Conservation (phyloP, 768 basidiomycete species). For the Leccinum aurantiacum region DNA sequence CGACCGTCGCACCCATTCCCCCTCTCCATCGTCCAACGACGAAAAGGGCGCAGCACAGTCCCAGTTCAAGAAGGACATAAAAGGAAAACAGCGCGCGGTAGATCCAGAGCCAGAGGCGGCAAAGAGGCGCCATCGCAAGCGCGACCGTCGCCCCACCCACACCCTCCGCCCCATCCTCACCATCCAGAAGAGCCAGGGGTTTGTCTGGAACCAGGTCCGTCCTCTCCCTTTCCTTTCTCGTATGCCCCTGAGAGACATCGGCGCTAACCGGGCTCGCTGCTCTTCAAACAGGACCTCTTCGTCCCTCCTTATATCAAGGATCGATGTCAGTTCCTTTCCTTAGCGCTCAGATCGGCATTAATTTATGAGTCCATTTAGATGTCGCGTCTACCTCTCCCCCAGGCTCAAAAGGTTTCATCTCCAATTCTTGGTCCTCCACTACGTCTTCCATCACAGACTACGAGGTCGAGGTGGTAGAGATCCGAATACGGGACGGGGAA, state of each 20-base stretch:
- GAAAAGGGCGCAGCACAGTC: slow-evolving; percentile 39
- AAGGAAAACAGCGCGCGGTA: slow-evolving; percentile 79
- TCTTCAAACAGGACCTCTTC: slow-evolving; percentile 66
- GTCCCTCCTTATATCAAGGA: slow-evolving; percentile 90
- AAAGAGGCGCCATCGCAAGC: slow-evolving; percentile 49
- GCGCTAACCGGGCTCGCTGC: neutral
- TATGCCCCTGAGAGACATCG: no score
- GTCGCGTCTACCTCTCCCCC: slow-evolving; percentile 83
- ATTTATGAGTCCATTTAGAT: slow-evolving; percentile 41
- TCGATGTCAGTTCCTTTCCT: slow-evolving; percentile 61
- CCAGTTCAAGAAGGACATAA: slow-evolving; percentile 60
- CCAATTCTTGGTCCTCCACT: slow-evolving; percentile 66
- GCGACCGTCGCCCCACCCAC: slow-evolving; percentile 56
- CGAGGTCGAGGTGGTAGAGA: slow-evolving; percentile 86
- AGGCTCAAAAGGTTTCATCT: slow-evolving; percentile 62
- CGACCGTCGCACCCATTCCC: slow-evolving; percentile 26
- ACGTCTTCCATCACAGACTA: slow-evolving; percentile 70
- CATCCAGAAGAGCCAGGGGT: slow-evolving; percentile 84
- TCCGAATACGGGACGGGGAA: slow-evolving; percentile 78
- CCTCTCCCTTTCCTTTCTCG: neutral
- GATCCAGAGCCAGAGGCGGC: slow-evolving; percentile 59
- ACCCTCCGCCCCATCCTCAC: slow-evolving; percentile 81
- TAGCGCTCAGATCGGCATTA: slow-evolving; percentile 10
- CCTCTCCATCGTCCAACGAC: slow-evolving; percentile 17
- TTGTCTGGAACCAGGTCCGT: slow-evolving; percentile 88